These are phyloP conservation scores for Hymenoscyphus albidus DNA, from an alignment of 2,329 filamentous ascomycete species.

Conservation along the genomic window DNA sequence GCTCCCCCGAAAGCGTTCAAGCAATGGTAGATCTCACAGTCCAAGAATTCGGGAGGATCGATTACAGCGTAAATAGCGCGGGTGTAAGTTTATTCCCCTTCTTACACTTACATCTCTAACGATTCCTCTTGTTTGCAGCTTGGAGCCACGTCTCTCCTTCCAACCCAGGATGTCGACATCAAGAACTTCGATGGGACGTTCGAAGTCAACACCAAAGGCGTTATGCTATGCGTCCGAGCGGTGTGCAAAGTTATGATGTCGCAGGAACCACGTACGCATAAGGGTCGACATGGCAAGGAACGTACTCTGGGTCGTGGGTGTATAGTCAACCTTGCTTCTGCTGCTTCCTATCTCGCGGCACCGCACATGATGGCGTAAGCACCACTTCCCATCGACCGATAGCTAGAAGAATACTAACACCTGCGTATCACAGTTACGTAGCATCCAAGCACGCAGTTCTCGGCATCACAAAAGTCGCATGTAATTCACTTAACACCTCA, in stretches of 20 bases:
- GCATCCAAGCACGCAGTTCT: too few relatives aligned
- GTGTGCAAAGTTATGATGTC: constrained; percentile 25
- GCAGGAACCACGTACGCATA: constrained; percentile 14
- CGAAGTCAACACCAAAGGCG: constrained; percentile 35
- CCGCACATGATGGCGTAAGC: constrained; percentile 27
- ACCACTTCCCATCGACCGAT: too few relatives aligned
- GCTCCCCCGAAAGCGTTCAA: constrained; percentile 24
- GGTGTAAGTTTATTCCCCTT: constrained; percentile 13
- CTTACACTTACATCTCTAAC: neutral
- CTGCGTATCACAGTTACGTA: too few relatives aligned
- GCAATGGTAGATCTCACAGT: constrained; percentile 36
- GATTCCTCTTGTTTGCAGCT: neutral
- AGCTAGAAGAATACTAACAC: too few relatives aligned
- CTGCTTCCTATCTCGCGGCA: constrained; percentile 10
- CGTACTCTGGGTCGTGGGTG: constrained; percentile 40
- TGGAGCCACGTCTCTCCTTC: constrained; percentile 7
- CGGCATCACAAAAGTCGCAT: too few relatives aligned
- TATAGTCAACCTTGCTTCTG: constrained; percentile 55
- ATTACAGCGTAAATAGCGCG: constrained; percentile 53
- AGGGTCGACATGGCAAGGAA: constrained; percentile 8
- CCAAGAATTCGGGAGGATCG: constrained; percentile 45
- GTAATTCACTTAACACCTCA: too few relatives aligned
- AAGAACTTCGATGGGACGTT: constrained; percentile 30
- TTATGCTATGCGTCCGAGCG: constrained; percentile 35
- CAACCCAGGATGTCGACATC: constrained; percentile 26